Conservation (phyloP, 2,329 filamentous ascomycete species). For the Talaromyces amestolkiae region DNA sequence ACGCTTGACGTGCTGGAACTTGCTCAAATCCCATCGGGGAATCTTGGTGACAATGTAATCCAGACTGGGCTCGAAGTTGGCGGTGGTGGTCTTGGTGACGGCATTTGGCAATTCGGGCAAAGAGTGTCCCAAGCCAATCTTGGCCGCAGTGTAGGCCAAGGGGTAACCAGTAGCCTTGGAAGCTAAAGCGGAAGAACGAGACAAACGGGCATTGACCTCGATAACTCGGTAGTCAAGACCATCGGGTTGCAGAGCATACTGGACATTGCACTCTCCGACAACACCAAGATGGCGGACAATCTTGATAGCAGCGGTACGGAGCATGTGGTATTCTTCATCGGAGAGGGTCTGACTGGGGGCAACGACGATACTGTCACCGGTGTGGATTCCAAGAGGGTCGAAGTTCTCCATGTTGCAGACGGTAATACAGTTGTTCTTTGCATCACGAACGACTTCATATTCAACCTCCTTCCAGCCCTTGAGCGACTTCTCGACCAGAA, state of each 20-base stretch:
- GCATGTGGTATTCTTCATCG: slow-evolving; percentile 99
- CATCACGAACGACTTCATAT: slow-evolving; percentile 96
- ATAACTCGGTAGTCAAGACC: slow-evolving; percentile 98
- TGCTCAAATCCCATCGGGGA: slow-evolving; percentile 94
- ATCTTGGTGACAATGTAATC: slow-evolving; percentile 99
- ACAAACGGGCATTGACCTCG: slow-evolving; percentile 97
- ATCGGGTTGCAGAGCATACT: slow-evolving; percentile 95
- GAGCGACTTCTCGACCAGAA: slow-evolving; percentile 95
- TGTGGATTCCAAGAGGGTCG: slow-evolving; percentile 94
- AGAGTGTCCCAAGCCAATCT: slow-evolving; percentile 94
- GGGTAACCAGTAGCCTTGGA: slow-evolving; percentile 98
- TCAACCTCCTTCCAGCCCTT: slow-evolving; percentile 99
- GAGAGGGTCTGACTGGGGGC: slow-evolving; percentile 94
- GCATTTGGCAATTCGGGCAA: slow-evolving; percentile 95
- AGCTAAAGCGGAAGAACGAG: slow-evolving; percentile 91
- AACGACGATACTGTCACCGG: slow-evolving; percentile 97
- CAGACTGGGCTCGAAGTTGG: slow-evolving; percentile 95
- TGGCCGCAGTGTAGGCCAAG: slow-evolving; percentile 93
- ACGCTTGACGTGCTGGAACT: slow-evolving; percentile 98
- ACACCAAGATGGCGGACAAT: slow-evolving; percentile 96
- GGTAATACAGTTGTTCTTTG: slow-evolving; percentile 97
- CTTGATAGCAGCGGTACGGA: slow-evolving; percentile 94
- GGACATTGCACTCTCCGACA: slow-evolving; percentile 97
- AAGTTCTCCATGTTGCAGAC: slow-evolving; percentile 99
- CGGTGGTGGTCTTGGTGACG: slow-evolving; percentile 96